Base-by-base conservation (phyloP, 2,329 filamentous ascomycete genomes). In the Colletotrichum sp. region DNA sequence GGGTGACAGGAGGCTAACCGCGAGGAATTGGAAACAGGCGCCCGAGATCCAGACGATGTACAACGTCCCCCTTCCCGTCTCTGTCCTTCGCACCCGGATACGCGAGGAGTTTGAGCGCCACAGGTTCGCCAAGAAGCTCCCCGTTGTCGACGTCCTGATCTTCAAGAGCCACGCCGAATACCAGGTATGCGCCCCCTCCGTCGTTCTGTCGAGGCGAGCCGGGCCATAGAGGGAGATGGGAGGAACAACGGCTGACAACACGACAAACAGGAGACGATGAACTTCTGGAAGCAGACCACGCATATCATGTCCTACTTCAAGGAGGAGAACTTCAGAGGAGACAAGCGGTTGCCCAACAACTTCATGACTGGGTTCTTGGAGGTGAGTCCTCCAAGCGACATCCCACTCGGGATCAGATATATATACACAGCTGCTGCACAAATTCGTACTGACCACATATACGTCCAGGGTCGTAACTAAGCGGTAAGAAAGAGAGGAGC, bases 1-100 rank as follows among this genome's bases (percentile, higher is more conserved):
- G 16, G 43, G 6, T 18, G 13, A 6, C 18, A 8, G 4, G 21
- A n/a, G 60, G 57, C 73, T 75, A 75, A 68, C 32, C 8, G 48
- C 68, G 36, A 16, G 21, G 30, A 2, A 43, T 28, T 13, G 38
- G 34, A 30, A 73, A 18, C 84, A 99, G 97, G 96, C 96, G 55
- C 96, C 97, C 77, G 96, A 99, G 85, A 96, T 99, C 83, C 97
- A 99, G 86, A 94, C 93, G 77, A 98, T 99, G 95, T 99, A 99
- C 92, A 94, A 94, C 78, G 89, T 99, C 82, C 95, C 95, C 84
- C 92, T 98, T 83, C 96, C 96, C 69, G 93, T 98, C 69, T 94
- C 96, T 55, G 90, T 92, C 78, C 93, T 99, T 84, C 94, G 97
- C 81, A 98, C 96, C 75, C 96, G 98, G 88, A 94, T 99, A 85